Evolutionary conservation across 1,284 basidiomycete genomes (phyloP), one percentile per base, ranked within the genome.

Genomic region (Heterobasidion occidentale): DNA sequence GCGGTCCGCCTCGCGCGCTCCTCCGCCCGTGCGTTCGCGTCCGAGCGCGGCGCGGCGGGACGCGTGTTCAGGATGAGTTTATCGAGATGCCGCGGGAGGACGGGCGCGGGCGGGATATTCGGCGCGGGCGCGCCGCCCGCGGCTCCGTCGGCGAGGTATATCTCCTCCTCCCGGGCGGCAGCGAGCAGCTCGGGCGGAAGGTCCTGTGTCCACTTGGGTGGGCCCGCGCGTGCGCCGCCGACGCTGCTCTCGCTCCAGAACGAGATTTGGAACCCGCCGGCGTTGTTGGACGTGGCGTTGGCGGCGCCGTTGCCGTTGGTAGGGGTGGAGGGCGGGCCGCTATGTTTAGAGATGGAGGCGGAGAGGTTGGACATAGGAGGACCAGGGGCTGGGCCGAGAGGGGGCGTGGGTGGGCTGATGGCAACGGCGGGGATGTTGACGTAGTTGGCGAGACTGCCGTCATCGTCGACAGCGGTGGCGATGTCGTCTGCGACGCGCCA

Each of bases 391-490:
- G 67, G 63, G 7, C 62, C 68, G 0, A 71, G 71, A 0, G 68
- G 64, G 9, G 70, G 68, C 47, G 72, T 70, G n/a, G 52, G 42
- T 19, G 52, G 12, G 38, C 38, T 17, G 52, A 46, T 14, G 42
- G 34, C 36, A 42, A 19, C 15, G 20, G 36, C 46, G 5, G 71
- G 64, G 44, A 80, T 84, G 47, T 88, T 84, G 58, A 98, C 84
- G 70, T 97, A 98, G 74, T 99, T 99, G 62, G 97, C 94, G 54
- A 99, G 77, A 36, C 90, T 91, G 36, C 97, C 96, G 65, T 97
- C 92, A 64, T 94, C 92, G 68, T 98, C 95, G 36, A 94, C 93
- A 1, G 95, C 93, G 1, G 92, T 91, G 8, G 94, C 90, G 20
- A 97, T 80, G 61, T 94, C 86, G 56, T 86, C 79, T 6, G 86